A percentile compares a stretch with the other conserved stretches of the same genome.
Conservation (phyloP, 2,329 filamentous ascomycete genomes). For the Paecilomyces dactylethromorphus region DNA sequence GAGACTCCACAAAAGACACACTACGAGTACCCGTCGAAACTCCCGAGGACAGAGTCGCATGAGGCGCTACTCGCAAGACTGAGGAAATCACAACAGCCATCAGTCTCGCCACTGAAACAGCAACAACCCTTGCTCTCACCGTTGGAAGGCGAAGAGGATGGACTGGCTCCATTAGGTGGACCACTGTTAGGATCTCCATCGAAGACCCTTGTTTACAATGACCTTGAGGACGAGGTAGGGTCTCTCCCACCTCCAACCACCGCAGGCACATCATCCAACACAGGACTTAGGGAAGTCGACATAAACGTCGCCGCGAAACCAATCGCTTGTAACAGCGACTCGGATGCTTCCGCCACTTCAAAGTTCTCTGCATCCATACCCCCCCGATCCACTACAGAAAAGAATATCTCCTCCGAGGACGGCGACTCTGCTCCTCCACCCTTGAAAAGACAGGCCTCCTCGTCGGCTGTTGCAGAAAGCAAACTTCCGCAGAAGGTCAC, state of each 20-base stretch:
- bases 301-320: slow-evolving; percentile 38
- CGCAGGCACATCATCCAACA: slow-evolving; percentile 28
- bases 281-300: slow-evolving; percentile 47
- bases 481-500: slow-evolving; percentile 39
- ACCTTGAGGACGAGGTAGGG: slow-evolving; percentile 35
- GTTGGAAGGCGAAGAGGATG: slow-evolving; percentile 21
- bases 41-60: slow-evolving; percentile 69
- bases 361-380: neutral
- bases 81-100: slow-evolving; percentile 34
- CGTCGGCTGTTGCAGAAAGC: slow-evolving; percentile 20
- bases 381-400: slow-evolving; percentile 7
- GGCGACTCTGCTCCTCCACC: slow-evolving; percentile 23
- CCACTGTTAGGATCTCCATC: slow-evolving; percentile 30
- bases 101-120: slow-evolving; percentile 14
- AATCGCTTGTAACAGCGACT: slow-evolving; percentile 14
- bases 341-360: slow-evolving; percentile 2
- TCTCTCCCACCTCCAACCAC: slow-evolving; percentile 21
- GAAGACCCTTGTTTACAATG: slow-evolving; percentile 49
- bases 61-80: slow-evolving; percentile 50
- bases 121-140: slow-evolving; percentile 12
- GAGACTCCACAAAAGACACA: slow-evolving; percentile 73
- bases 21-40: slow-evolving; percentile 71
- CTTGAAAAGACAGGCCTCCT: slow-evolving; percentile 13
- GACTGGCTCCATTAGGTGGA: slow-evolving; percentile 10
- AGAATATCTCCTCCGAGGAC: slow-evolving; percentile 15